Evolutionary conservation across 2,329 filamentous ascomycete species (phyloP), one percentile per base, ranked within the genome.

Genomic region (Diaporthe velutina): DNA sequence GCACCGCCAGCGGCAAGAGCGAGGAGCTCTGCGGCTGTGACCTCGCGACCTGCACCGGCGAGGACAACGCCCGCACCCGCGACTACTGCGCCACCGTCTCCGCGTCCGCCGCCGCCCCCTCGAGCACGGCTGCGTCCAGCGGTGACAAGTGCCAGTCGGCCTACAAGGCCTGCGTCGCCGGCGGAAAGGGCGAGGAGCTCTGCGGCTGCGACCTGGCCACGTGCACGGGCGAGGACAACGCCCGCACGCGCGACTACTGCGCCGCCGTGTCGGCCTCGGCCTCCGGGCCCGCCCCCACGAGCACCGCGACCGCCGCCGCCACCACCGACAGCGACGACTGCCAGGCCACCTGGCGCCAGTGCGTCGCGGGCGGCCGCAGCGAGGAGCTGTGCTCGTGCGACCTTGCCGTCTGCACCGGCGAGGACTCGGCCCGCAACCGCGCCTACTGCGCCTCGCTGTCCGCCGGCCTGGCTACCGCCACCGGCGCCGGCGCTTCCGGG

Each of bases 11-110:
- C 12, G 70, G 70, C 45, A 61, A 52, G 57, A 61, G 38, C 55
- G 33, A 72, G 48, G 55, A 64, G 57, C 70, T 72, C n/a, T 72
- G 70, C 45, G 17, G n/a, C 9, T 72, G 70, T 13, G 70, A 61
- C 28, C 57, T 72, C 17, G 58, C 42, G 15, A 72, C 70, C 30
- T 72, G 70, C 70, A 64, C 35, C 1, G 70, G 70, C 25, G 70
- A 72, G 57, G 35, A 38, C 7, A 48, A 35, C 40, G 19, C 17
- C 67, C 52, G 35, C 38, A 64, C 15, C 10, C 5, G 25, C 40
- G 55, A 58, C 30, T 58, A 35, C 30, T 45, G 38, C 8, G 30
- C 58, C 19, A 9, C 17, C 9, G 8, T 30, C 5, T 64, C 58
- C 25, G 25, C 38, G 38, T 19, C 58, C 25, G 38, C 45, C 6